Base-by-base conservation (phyloP, 257 asterid genomes). In the Linaria vulgaris region DNA sequence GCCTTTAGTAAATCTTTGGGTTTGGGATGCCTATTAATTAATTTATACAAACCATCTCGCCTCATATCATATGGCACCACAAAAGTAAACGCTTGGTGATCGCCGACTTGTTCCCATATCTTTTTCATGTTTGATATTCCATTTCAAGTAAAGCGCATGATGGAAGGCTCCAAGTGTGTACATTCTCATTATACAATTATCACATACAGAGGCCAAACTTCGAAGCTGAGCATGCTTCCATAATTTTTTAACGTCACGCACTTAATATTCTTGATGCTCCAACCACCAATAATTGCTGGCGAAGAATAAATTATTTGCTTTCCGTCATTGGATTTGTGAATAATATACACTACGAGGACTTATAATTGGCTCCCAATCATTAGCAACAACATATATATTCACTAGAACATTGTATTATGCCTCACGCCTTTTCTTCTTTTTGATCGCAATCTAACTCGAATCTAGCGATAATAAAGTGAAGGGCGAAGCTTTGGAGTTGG, bases 291-390 rank as follows among this genome's bases (percentile, higher is more conserved):
- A 19, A 57, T 25, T 15, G 27, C 49, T 9, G 61, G 52, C 48
- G 19, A 12, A 66, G 27, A 38, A 23, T 39, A 12, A 11, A 8
- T 53, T 24, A 61, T 69, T n/a, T 38, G 55, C 34, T 21, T 56
- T 30, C 9, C 22, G 14, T 10, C 25, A 59, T 49, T 59, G 34
- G 20, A 66, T 34, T 34, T 56, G 20, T 46, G 50, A 43, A 38
- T 46, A 48, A 66, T 13, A 34, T 41, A 61, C 12, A 15, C 39
- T 37, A 4, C 16, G 27, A 61, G 61, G 54, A 45, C 74, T 70
- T 78, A 75, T 64, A 64, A 69, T 78, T 37, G 78, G 64, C 50
- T 61, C 41, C 75, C 63, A 77, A 83, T 85, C 80, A 83, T 83
- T 80, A 71, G 83, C 55, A 61, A 82, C 56, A 67, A 47, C 78